Evolutionary conservation across 768 basidiomycete species (phyloP).

Genomic region (Suillus subalutaceus): DNA sequence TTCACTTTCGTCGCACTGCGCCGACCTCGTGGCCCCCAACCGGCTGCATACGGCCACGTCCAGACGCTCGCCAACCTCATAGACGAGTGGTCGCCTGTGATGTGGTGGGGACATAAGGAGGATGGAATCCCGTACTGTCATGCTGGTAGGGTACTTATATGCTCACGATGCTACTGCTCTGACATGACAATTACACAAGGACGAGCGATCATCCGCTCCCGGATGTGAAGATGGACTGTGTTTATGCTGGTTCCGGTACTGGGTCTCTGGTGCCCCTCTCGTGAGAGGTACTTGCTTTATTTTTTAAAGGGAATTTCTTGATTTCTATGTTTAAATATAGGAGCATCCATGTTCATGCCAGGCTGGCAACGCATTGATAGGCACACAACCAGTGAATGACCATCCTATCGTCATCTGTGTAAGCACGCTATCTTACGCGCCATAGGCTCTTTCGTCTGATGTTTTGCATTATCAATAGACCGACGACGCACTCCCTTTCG

Average conservation of each 20-base stretch:
- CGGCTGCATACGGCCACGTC: neutral
- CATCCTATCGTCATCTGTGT: too few relatives aligned
- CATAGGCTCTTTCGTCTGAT: too few relatives aligned
- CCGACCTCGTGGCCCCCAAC: neutral
- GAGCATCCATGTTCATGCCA: too few relatives aligned
- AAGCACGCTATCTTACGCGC: too few relatives aligned
- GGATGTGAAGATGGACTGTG: constrained; percentile 12
- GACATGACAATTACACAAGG: neutral
- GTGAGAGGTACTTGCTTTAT: too few relatives aligned
- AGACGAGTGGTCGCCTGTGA: neutral
- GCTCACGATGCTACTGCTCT: neutral
- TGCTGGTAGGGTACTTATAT: neutral
- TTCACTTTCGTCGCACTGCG: neutral
- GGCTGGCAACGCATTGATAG: too few relatives aligned
- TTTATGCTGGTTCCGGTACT: constrained; percentile 20
- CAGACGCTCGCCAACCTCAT: neutral
- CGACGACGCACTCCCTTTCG: too few relatives aligned
- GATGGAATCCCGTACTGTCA: neutral
- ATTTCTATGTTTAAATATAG: too few relatives aligned
- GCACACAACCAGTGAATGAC: too few relatives aligned
- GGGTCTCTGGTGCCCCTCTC: neutral
- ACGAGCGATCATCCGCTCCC: neutral
- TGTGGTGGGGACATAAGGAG: neutral
- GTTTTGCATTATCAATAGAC: too few relatives aligned
- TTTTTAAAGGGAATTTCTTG: too few relatives aligned